These are phyloP conservation scores for Erodium moschatum DNA, from an alignment of 441 rosid species.

Conservation along the genomic window DNA sequence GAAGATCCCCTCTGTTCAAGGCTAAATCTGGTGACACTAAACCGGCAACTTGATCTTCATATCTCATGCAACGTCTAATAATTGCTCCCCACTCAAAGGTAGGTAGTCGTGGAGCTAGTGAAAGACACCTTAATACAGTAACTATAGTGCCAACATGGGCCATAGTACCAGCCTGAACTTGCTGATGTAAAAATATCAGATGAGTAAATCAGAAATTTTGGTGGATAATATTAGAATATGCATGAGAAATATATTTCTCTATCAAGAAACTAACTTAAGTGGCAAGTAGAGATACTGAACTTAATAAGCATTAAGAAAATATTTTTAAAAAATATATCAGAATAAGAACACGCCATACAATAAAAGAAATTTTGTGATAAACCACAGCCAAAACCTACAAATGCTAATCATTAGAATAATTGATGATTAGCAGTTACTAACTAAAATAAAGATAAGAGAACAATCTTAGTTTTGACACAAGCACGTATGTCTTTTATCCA, in stretches of 20 bases:
- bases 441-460: neutral
- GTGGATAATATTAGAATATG: neutral
- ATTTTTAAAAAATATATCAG: constrained; percentile 14
- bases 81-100: constrained; percentile 72
- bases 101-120: constrained; percentile 78
- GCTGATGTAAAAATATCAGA: constrained; percentile 17
- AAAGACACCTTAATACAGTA: constrained; percentile 65
- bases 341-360: neutral
- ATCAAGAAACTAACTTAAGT: constrained; percentile 1
- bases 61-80: constrained; percentile 76
- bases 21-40: constrained; percentile 29
- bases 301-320: neutral
- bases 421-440: no score
- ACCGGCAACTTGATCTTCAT: constrained; percentile 33
- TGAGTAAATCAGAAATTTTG: neutral
- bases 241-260: constrained; percentile 3
- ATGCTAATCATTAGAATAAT: neutral
- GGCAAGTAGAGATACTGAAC: neutral
- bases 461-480: neutral
- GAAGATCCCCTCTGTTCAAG: constrained; percentile 36
- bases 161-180: constrained; percentile 36
- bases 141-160: constrained; percentile 32
- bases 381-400: neutral
- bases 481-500: neutral
- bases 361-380: neutral